phyloP scores from a whole-genome alignment of 352 stramenopile species.

The Phytophthora rubi region DNA sequence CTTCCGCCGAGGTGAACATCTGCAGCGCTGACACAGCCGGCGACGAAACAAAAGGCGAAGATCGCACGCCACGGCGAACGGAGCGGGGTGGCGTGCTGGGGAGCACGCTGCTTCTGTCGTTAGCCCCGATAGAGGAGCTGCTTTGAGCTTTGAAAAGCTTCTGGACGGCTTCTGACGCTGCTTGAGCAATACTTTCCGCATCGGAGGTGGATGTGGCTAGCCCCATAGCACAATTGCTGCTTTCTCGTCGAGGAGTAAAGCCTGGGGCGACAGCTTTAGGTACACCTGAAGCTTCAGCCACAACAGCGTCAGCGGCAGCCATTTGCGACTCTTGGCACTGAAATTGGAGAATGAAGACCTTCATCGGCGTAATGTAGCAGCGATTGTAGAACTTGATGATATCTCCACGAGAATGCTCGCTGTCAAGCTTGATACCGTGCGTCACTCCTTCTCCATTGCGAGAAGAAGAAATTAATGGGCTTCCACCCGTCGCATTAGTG shows the following conservation, averaged over 20 bases:
- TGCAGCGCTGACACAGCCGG: slow-evolving; percentile 52
- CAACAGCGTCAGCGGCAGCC: slow-evolving; percentile 70
- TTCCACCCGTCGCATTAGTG: slow-evolving; percentile 14
- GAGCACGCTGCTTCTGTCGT: slow-evolving; percentile 41
- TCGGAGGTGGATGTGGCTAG: slow-evolving; percentile 69
- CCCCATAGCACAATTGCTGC: slow-evolving; percentile 39
- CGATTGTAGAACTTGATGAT: slow-evolving; percentile 93
- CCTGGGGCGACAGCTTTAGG: slow-evolving; percentile 41
- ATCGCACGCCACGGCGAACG: slow-evolving; percentile 26
- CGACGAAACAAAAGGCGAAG: slow-evolving; percentile 53
- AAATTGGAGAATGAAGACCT: slow-evolving; percentile 88
- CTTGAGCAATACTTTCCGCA: slow-evolving; percentile 81
- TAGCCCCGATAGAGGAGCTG: slow-evolving; percentile 1
- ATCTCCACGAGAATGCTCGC: slow-evolving; percentile 63
- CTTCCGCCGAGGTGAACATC: slow-evolving; percentile 75
- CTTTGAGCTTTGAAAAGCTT: slow-evolving; percentile 38
- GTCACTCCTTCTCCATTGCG: slow-evolving; percentile 72
- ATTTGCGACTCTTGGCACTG: slow-evolving; percentile 85
- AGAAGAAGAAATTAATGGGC: slow-evolving; percentile 30
- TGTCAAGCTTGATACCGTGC: slow-evolving; percentile 78
- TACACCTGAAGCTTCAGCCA: slow-evolving; percentile 39
- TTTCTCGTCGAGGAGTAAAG: slow-evolving; percentile 47
- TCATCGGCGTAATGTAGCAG: slow-evolving; percentile 85
- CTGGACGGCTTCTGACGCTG: slow-evolving; percentile 71
- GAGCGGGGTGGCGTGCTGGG: slow-evolving; percentile 55